Percentiles rank a stretch among this genome's conserved stretches.
phyloP scores from a whole-genome alignment of 2,329 filamentous ascomycete genomes.

The Fusarium compactum region DNA sequence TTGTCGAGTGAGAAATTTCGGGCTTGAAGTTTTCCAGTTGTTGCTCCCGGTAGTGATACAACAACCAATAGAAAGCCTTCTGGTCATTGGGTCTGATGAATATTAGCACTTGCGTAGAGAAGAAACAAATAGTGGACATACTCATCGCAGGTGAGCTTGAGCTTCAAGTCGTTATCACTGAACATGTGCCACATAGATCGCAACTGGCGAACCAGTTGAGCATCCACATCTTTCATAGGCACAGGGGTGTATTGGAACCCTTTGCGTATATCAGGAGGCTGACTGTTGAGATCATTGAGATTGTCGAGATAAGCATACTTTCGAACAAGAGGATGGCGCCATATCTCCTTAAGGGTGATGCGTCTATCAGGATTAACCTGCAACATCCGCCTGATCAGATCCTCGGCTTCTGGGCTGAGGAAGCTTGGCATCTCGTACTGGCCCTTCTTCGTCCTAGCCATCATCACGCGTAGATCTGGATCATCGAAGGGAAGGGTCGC shows the following conservation, averaged over 20 bases:
- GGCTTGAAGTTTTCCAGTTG: constrained; percentile 89
- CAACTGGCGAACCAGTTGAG: constrained; percentile 85
- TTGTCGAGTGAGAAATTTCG: constrained; percentile 84
- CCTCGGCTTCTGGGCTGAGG: constrained; percentile 76
- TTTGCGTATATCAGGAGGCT: constrained; percentile 69
- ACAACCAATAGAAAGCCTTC: constrained; percentile 90
- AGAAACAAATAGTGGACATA: constrained; percentile 57
- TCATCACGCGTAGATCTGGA: constrained; percentile 70
- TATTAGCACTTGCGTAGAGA: constrained; percentile 37
- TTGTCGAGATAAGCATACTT: constrained; percentile 85
- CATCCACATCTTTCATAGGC: constrained; percentile 76
- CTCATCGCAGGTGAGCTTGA: constrained; percentile 74
- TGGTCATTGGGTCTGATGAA: constrained; percentile 82
- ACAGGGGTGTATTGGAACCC: constrained; percentile 71
- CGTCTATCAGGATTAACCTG: constrained; percentile 81
- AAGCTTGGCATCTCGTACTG: constrained; percentile 70
- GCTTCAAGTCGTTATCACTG: constrained; percentile 76
- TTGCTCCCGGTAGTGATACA: constrained; percentile 84
- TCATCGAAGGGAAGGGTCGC: constrained; percentile 87
- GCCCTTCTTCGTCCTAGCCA: constrained; percentile 70
- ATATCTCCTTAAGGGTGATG: constrained; percentile 84
- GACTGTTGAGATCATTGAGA: constrained; percentile 65
- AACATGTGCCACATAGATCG: constrained; percentile 93
- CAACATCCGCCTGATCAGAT: constrained; percentile 84
- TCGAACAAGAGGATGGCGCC: constrained; percentile 85